A percentile compares a stretch with the other conserved stretches of the same genome.
Evolutionary conservation across 352 stramenopile genomes (phyloP).

Genomic region (Phytophthora hybrid): DNA sequence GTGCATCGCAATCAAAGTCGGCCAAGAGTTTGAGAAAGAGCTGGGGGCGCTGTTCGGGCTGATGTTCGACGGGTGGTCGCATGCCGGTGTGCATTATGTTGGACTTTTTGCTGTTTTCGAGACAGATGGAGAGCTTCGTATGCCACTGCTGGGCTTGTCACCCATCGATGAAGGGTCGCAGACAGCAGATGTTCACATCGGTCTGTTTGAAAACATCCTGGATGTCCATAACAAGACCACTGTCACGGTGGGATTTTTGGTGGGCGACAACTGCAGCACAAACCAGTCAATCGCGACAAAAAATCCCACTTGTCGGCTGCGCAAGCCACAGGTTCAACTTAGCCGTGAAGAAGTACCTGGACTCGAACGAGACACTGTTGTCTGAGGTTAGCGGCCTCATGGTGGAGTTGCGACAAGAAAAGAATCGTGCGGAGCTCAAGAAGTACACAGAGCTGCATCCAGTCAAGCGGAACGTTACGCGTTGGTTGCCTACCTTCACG

Average conservation of each 20-base stretch:
- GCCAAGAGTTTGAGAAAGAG: too few relatives aligned
- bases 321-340: conserved; percentile 30
- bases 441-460: conserved; percentile 12
- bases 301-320: too few relatives aligned
- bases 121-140: too few relatives aligned
- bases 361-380: neutral
- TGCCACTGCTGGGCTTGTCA: too few relatives aligned
- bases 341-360: conserved; percentile 8
- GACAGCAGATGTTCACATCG: too few relatives aligned
- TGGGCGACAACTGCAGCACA: conserved; percentile 34
- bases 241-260: conserved; percentile 8
- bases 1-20: too few relatives aligned
- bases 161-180: too few relatives aligned
- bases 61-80: too few relatives aligned
- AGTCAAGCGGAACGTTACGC: conserved; percentile 25
- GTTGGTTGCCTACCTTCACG: conserved; percentile 25
- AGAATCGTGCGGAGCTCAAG: conserved; percentile 20
- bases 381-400: conserved; percentile 32
- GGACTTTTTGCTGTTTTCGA: too few relatives aligned
- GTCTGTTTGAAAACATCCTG: neutral
- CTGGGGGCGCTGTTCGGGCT: too few relatives aligned
- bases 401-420: conserved; percentile 12
- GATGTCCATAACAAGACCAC: conserved; percentile 21
- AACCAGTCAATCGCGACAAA: conserved; percentile 15
- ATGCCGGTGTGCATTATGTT: too few relatives aligned